Conservation (phyloP, 352 stramenopile genomes). For the Globisporangium okanoganense region DNA sequence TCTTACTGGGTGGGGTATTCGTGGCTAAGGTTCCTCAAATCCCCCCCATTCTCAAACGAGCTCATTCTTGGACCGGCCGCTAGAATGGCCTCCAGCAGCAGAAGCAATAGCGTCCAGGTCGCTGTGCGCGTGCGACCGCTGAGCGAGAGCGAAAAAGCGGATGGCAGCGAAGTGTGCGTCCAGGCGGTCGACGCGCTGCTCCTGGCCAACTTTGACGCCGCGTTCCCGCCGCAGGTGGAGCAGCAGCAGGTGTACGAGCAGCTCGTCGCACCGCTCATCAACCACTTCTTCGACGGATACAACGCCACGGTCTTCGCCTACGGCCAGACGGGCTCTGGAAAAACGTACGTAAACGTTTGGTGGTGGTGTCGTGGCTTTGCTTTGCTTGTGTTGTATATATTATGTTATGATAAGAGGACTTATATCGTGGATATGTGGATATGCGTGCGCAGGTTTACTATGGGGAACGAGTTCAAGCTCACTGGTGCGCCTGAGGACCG, state of each 20-base stretch:
- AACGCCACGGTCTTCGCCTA: constrained; percentile 95
- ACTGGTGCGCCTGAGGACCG: constrained; percentile 24
- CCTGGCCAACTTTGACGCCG: constrained; percentile 69
- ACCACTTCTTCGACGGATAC: constrained; percentile 92
- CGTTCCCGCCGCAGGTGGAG: constrained; percentile 42
- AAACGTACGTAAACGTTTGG: constrained; percentile 62
- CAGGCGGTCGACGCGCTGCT: constrained; percentile 19
- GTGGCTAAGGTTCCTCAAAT: no score
- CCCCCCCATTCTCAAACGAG: no score
- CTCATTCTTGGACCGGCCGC: no score
- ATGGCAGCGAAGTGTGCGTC: constrained; percentile 38
- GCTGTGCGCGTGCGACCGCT: constrained; percentile 50
- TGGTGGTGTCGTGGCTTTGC: no score
- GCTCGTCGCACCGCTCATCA: constrained; percentile 57
- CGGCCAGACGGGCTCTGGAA: constrained; percentile 90
- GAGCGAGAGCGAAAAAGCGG: constrained; percentile 31
- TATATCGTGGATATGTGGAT: constrained; percentile 8
- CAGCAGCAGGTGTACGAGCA: constrained; percentile 36
- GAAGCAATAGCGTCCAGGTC: constrained; percentile 37
- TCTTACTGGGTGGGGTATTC: no score
- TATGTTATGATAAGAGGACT: no score
- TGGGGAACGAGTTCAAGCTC: constrained; percentile 84
- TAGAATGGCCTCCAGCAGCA: no score
- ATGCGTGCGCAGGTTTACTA: constrained; percentile 87
- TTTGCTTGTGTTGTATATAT: no score